Conservation (phyloP, 1,284 basidiomycete genomes). For the Trichosporon asahii region DNA sequence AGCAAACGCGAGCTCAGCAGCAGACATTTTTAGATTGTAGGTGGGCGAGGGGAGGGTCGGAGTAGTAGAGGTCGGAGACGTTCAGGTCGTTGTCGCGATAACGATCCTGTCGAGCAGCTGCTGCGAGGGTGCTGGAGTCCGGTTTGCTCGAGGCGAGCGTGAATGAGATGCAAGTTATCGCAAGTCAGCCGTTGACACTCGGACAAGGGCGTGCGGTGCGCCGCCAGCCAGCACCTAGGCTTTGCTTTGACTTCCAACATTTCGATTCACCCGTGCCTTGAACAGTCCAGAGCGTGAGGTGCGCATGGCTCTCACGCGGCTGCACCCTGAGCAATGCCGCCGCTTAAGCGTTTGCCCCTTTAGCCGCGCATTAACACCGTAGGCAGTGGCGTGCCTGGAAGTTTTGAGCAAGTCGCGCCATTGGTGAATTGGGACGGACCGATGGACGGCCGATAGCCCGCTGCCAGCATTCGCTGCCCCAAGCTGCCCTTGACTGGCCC, state of each 20-base stretch:
- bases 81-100: not conserved
- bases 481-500: not conserved
- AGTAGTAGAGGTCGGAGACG: not conserved
- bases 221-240: not conserved
- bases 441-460: conserved; percentile 6
- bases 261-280: conserved; percentile 4
- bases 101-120: not conserved
- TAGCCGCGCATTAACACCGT: conserved; percentile 2
- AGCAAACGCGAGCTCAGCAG: conserved; percentile 29
- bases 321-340: not conserved
- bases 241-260: not conserved
- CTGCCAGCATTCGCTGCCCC: not conserved
- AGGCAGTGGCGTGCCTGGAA: not conserved
- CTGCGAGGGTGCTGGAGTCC: not conserved
- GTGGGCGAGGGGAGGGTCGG: conserved; percentile 11
- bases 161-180: not conserved
- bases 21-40: not conserved
- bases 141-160: conserved; percentile 5
- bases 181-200: not conserved
- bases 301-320: not conserved
- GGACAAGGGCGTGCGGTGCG: not conserved
- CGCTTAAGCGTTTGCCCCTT: not conserved
- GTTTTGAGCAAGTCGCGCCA: not conserved
- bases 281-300: not conserved
- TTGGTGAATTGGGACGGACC: conserved; percentile 4